Base-by-base conservation (phyloP, 176 grass and related monocot species). In the Rhynchospora tenuis region DNA sequence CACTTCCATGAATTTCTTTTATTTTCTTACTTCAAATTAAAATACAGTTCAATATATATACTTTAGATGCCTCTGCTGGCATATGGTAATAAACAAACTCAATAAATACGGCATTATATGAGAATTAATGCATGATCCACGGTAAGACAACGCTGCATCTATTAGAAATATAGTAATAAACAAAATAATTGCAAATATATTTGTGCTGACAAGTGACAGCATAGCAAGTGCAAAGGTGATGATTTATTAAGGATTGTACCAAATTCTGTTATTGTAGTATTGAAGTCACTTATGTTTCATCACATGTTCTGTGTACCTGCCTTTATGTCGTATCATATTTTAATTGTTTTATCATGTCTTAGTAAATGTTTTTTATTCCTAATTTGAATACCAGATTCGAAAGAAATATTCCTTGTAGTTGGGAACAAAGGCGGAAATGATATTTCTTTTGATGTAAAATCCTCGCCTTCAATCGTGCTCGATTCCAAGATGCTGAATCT, bases 301-400 rank as follows among this genome's bases (percentile, higher is more conserved):
- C 52, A 20, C 72, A 54, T 54, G 23, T 11, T 54, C 54, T 45
- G 4, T 54, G 14, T 54, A 52, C 47, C 5, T 28, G 27, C 17
- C 26, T 75, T 75, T 75, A 17, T 52, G 42, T 74, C 46, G 52
- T 28, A 45, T 70, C 29, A 70, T 13, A 70, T 70, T 45, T 16
- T 45, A 65, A 75, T 52, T 45, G 16, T 5, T 8, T 54, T 55
- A 44, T 11, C 47, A 1, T 52, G 13, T 74, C 43, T 74, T 20
- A 55, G 14, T 13, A 75, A 75, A 52, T 75, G 9, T 75, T 26
- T 71, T 16, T 50, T 1, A 73, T 79, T 64, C 76, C 7, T 78
- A 6, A 85, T 78, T 82, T 48, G 86, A 79, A 29, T 85, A 9
- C 79, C 91, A 97, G 92, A 58, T 92, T 82, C 77, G 23, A 84